Evolutionary conservation across 106 monocot species (phyloP).

Genomic region (Iris macrosiphon): DNA sequence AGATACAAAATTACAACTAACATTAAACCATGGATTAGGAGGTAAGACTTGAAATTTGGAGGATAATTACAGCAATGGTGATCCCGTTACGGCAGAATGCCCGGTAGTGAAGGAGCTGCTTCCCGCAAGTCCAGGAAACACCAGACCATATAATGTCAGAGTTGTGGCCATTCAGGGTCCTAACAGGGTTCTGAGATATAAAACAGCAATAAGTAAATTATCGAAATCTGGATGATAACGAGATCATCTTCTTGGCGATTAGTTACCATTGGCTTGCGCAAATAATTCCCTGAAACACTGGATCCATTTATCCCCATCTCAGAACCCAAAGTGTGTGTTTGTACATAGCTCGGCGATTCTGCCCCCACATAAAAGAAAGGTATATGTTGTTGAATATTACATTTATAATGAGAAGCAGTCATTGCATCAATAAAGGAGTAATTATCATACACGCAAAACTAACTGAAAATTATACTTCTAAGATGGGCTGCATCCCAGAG

Average conservation of each 20-base stretch:
- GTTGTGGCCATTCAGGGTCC: slow-evolving; percentile 22
- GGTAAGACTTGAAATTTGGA: not conserved
- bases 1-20: slow-evolving; percentile 7
- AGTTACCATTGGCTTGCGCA: slow-evolving; percentile 32
- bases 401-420: too few species aligned
- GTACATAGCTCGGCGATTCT: too few species aligned
- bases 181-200: slow-evolving; percentile 34
- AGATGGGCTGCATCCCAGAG: too few species aligned
- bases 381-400: too few species aligned
- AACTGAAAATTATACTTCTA: too few species aligned
- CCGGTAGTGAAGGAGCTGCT: slow-evolving; percentile 75
- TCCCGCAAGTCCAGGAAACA: slow-evolving; percentile 65
- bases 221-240: not conserved
- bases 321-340: slow-evolving; percentile 10
- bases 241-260: not conserved
- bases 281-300: slow-evolving; percentile 27
- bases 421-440: too few species aligned
- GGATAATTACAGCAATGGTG: slow-evolving; percentile 48
- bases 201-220: not conserved
- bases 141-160: slow-evolving; percentile 79
- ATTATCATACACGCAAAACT: too few species aligned
- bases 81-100: slow-evolving; percentile 74
- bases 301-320: slow-evolving; percentile 21
- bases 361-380: too few species aligned
- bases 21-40: too few species aligned